Percentiles rank a stretch among this genome's conserved stretches.
Evolutionary conservation across 2,329 filamentous ascomycete species (phyloP).

Genomic region (Pseudocercospora eumusae): DNA sequence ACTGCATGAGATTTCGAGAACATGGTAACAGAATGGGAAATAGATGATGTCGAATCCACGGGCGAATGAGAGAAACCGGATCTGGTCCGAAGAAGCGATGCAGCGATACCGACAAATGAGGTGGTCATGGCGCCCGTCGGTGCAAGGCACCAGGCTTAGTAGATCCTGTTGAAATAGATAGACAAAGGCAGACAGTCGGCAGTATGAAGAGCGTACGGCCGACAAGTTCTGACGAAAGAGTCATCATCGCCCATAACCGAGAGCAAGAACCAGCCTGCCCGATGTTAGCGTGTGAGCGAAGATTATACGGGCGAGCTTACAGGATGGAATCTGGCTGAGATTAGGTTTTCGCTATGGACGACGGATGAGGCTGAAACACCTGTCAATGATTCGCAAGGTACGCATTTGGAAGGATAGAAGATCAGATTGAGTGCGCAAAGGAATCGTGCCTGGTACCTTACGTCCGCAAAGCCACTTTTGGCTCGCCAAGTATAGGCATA

Average conservation of each 20-base stretch:
- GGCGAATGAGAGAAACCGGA: constrained; percentile 21
- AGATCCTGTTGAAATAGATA: constrained; percentile 15
- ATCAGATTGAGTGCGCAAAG: constrained; percentile 2
- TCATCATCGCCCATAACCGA: constrained; percentile 22
- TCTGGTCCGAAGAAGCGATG: constrained; percentile 3
- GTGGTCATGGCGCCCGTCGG: constrained; percentile 10
- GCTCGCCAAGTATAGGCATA: not conserved
- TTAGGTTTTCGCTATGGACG: constrained; percentile 24
- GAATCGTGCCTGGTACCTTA: constrained; percentile 19
- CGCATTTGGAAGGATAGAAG: not conserved
- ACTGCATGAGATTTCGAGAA: constrained; percentile 12
- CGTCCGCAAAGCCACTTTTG: constrained; percentile 24
- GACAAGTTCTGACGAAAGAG: constrained; percentile 10
- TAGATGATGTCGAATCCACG: constrained; percentile 18
- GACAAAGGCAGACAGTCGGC: constrained; percentile 1
- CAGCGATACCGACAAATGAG: constrained; percentile 15
- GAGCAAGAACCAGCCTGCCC: constrained; percentile 6
- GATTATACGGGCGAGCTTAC: too few species aligned
- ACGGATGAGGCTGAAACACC: constrained; percentile 24
- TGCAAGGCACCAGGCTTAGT: constrained; percentile 21
- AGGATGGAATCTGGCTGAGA: constrained; percentile 23
- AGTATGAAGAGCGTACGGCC: constrained; percentile 5
- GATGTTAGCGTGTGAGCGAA: constrained; percentile 17
- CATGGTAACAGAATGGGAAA: constrained; percentile 18
- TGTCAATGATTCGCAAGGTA: constrained; percentile 4